These are phyloP conservation scores for Boletus speciosus DNA, from an alignment of 768 basidiomycete genomes.

Conservation along the genomic window DNA sequence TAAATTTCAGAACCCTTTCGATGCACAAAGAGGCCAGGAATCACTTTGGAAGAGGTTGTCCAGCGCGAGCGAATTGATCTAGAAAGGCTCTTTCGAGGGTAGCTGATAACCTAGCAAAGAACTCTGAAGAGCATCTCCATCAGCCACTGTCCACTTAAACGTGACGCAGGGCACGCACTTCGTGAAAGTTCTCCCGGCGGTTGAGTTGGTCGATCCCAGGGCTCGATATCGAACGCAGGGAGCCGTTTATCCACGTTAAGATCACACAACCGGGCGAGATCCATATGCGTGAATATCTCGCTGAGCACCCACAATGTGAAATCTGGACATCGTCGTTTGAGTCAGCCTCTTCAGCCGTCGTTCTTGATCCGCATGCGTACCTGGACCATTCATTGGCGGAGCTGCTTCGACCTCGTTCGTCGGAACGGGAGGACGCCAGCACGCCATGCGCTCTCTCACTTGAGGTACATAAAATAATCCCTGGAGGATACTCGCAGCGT, in stretches of 20 bases:
- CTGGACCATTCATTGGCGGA: conserved; percentile 33
- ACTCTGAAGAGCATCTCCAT: conserved; percentile 35
- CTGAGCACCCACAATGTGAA: conserved; percentile 53
- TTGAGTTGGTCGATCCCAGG: conserved; percentile 36
- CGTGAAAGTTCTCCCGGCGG: conserved; percentile 42
- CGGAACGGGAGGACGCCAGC: conserved; percentile 33
- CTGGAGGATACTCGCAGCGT: conserved; percentile 54
- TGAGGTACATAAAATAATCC: conserved; percentile 70
- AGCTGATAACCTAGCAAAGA: conserved; percentile 42
- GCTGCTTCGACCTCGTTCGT: conserved; percentile 14
- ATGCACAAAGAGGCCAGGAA: neutral
- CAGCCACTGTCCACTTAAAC: conserved; percentile 9
- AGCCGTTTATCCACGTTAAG: conserved; percentile 53
- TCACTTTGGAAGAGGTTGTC: conserved; percentile 33
- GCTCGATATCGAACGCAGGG: conserved; percentile 41
- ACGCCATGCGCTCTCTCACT: conserved; percentile 45
- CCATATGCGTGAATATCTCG: conserved; percentile 69
- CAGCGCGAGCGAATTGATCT: conserved; percentile 35
- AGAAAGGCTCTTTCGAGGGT: conserved; percentile 45
- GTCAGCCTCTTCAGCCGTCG: neutral
- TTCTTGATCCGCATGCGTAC: conserved; percentile 30
- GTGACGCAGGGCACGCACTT: conserved; percentile 26
- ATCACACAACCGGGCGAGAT: conserved; percentile 56
- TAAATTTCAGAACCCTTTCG: conserved; percentile 1
- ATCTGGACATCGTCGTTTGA: conserved; percentile 33